Evolutionary conservation across 225 moss, liverwort and hornwort genomes (phyloP).

Genomic region (Antitrichia curtipendula): DNA sequence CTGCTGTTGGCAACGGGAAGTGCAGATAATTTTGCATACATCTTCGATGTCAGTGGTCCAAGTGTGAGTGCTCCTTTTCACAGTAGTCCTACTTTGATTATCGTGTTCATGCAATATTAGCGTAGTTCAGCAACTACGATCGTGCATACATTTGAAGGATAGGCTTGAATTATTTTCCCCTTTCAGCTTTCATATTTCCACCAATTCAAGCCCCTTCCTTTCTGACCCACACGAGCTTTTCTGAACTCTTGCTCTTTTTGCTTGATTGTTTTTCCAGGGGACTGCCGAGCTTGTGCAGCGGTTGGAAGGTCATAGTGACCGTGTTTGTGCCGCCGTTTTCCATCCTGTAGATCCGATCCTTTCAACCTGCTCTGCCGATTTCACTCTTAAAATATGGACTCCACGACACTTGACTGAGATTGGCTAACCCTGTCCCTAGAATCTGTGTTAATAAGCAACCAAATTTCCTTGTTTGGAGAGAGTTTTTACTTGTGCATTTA

Average conservation of each 20-base stretch:
- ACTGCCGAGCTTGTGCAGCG: conserved; percentile 81
- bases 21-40: conserved; percentile 75
- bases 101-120: background rate
- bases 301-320: conserved; percentile 77
- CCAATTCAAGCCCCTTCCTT: background rate
- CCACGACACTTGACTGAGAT: conserved; percentile 32
- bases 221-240: background rate
- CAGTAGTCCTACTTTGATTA: background rate
- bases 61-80: conserved; percentile 35
- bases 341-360: conserved; percentile 69
- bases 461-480: background rate
- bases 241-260: background rate
- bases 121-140: background rate
- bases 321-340: conserved; percentile 74
- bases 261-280: conserved; percentile 32
- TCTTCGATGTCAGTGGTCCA: conserved; percentile 83
- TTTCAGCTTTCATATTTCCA: background rate
- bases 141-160: background rate
- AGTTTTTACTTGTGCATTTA: background rate
- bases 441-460: background rate
- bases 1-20: conserved; percentile 78
- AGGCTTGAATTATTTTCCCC: background rate
- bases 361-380: conserved; percentile 75
- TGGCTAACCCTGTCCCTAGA: background rate
- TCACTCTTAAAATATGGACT: conserved; percentile 74